Percentiles rank a stretch among this genome's conserved stretches.
Evolutionary conservation across 2,329 filamentous ascomycete genomes (phyloP).

Genomic region (Talaromyces sp.): DNA sequence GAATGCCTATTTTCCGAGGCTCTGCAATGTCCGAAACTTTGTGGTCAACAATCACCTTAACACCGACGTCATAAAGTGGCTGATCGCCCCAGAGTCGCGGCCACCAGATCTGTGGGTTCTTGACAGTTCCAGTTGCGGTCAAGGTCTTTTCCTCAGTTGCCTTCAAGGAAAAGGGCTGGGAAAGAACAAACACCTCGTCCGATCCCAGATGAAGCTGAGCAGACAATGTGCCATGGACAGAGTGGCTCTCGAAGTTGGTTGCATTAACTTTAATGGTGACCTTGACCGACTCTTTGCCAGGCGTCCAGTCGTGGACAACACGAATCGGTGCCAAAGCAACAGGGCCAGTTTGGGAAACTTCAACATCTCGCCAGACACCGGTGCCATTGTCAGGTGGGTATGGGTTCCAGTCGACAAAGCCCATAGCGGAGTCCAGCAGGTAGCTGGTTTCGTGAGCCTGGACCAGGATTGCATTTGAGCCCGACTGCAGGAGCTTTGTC

Average conservation of each 20-base stretch:
- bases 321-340: conserved; percentile 43
- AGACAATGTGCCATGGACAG: conserved; percentile 17
- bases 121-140: conserved; percentile 32
- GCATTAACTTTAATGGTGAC: conserved; percentile 38
- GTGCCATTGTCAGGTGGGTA: conserved; percentile 59
- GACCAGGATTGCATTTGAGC: conserved; percentile 50
- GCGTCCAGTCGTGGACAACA: conserved; percentile 40
- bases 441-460: conserved; percentile 56
- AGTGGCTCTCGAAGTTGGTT: conserved; percentile 24
- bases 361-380: conserved; percentile 57
- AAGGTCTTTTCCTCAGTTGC: conserved; percentile 37
- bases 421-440: conserved; percentile 53
- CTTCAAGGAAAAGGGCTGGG: conserved; percentile 31
- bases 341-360: conserved; percentile 51
- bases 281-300: conserved; percentile 32
- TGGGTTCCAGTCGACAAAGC: conserved; percentile 60
- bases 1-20: conserved; percentile 47
- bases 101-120: conserved; percentile 55
- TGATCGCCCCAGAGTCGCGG: conserved; percentile 56
- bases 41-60: conserved; percentile 21
- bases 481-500: conserved; percentile 35
- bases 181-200: conserved; percentile 19
- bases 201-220: conserved; percentile 17
- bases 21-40: conserved; percentile 30
- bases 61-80: conserved; percentile 43